These are phyloP conservation scores for Aspergillus piperis DNA, from an alignment of 2,329 filamentous ascomycete species.

Conservation along the genomic window DNA sequence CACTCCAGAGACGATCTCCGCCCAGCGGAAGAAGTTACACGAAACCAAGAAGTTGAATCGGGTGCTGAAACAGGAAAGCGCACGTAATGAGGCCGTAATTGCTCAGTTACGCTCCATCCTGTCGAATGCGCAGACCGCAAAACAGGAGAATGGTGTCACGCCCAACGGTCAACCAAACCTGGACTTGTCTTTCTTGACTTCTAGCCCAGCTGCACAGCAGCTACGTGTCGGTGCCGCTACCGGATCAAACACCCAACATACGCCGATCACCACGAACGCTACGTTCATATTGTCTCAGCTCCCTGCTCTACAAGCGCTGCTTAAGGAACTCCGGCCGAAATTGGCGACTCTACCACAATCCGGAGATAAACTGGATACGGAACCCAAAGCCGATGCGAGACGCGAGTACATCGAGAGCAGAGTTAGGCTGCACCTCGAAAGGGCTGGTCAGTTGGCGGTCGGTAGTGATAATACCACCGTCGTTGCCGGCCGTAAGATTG, in stretches of 20 bases:
- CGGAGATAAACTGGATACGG: conserved; percentile 39
- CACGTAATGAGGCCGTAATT: conserved; percentile 72
- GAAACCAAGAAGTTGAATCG: conserved; percentile 76
- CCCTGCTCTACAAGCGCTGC: conserved; percentile 71
- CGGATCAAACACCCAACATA: conserved; percentile 38
- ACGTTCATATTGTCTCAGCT: conserved; percentile 80
- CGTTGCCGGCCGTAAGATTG: conserved; percentile 42
- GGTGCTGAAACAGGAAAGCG: conserved; percentile 68
- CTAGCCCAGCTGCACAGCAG: conserved; percentile 48
- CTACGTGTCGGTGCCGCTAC: conserved; percentile 47
- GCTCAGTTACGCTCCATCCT: conserved; percentile 63
- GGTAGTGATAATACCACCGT: conserved; percentile 36
- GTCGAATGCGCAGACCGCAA: conserved; percentile 34
- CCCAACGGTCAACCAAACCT: conserved; percentile 26
- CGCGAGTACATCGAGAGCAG: conserved; percentile 81
- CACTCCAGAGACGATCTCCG: conserved; percentile 67
- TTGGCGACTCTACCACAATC: conserved; percentile 50
- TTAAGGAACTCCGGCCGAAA: conserved; percentile 68
- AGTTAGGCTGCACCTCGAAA: conserved; percentile 73
- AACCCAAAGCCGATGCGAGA: conserved; percentile 68
- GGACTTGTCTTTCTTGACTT: conserved; percentile 60
- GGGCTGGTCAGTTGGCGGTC: conserved; percentile 42
- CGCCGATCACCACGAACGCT: conserved; percentile 49
- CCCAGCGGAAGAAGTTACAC: conserved; percentile 71
- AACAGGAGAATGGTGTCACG: conserved; percentile 21